Evolutionary conservation across 768 basidiomycete species (phyloP).

Genomic region (Dendrothele bispora): DNA sequence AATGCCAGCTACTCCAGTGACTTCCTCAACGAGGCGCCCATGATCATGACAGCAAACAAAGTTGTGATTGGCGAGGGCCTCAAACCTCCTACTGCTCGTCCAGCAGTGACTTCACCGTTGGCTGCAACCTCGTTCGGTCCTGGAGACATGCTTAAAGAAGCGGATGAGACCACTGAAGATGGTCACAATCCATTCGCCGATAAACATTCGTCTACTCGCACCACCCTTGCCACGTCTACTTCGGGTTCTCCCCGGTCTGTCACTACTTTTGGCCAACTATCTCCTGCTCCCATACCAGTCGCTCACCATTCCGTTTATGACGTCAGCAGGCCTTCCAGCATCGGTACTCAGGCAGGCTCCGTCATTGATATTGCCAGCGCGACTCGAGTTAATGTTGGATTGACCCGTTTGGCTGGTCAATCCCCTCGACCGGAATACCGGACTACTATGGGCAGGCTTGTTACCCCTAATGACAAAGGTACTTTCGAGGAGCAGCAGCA

Average conservation of each 20-base stretch:
- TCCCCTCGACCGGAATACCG: conserved; percentile 49
- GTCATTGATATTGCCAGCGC: conserved; percentile 62
- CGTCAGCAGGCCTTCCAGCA: conserved; percentile 56
- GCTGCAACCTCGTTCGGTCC: conserved; percentile 74
- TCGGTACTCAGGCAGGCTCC: conserved; percentile 63
- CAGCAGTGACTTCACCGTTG: conserved; percentile 61
- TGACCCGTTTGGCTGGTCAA: conserved; percentile 31
- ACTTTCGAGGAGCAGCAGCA: conserved; percentile 68
- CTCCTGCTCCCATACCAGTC: conserved; percentile 20
- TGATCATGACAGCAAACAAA: conserved; percentile 73
- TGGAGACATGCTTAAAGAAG: conserved; percentile 57
- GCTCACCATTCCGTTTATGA: conserved; percentile 29
- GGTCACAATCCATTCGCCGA: conserved; percentile 72
- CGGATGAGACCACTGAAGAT: conserved; percentile 44
- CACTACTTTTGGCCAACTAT: conserved; percentile 36
- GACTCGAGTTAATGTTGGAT: conserved; percentile 65
- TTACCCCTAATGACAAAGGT: conserved; percentile 43
- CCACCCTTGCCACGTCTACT: conserved; percentile 37
- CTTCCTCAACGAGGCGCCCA: conserved; percentile 76
- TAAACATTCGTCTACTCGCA: conserved; percentile 43
- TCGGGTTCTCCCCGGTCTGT: conserved; percentile 31
- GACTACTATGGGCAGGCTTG: conserved; percentile 63
- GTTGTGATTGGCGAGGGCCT: conserved; percentile 55
- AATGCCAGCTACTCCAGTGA: conserved; percentile 77
- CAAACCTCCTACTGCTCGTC: conserved; percentile 43